Evolutionary conservation across 2,329 filamentous ascomycete genomes (phyloP).

Genomic region (Ophiostoma tasmaniense): DNA sequence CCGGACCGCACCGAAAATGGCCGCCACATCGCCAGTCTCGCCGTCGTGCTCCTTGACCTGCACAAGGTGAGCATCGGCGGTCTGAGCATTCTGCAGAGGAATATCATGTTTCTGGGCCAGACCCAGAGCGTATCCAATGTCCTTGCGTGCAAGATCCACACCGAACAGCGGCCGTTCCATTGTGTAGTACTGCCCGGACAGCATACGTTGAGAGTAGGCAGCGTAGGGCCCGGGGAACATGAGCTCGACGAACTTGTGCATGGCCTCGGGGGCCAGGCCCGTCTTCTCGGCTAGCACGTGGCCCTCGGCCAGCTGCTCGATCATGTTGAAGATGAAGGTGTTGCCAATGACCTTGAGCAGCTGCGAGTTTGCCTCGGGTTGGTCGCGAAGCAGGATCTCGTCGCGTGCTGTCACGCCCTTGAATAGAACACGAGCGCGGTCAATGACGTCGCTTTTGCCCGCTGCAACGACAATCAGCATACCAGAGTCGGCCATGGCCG

Average conservation of each 20-base stretch:
- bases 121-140: conserved; percentile 63
- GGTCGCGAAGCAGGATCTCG: conserved; percentile 61
- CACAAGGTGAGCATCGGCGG: conserved; percentile 60
- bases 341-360: conserved; percentile 79
- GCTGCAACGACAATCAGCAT: conserved; percentile 59
- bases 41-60: conserved; percentile 60
- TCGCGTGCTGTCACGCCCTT: conserved; percentile 62
- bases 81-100: conserved; percentile 55
- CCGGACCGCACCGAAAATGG: conserved; percentile 72
- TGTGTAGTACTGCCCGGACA: conserved; percentile 69
- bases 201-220: conserved; percentile 67
- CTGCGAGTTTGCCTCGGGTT: conserved; percentile 60
- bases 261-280: conserved; percentile 60
- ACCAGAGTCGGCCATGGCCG: conserved; percentile 47
- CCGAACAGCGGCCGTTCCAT: conserved; percentile 73
- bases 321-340: conserved; percentile 75
- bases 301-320: conserved; percentile 70
- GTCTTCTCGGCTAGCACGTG: conserved; percentile 72
- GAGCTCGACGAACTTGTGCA: conserved; percentile 62
- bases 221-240: conserved; percentile 71
- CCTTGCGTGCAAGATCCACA: conserved; percentile 75
- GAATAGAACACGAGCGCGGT: conserved; percentile 60
- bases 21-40: conserved; percentile 66
- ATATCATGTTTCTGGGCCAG: conserved; percentile 57
- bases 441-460: conserved; percentile 51